Percentiles rank a stretch among this genome's conserved stretches.
phyloP scores from a whole-genome alignment of 1,284 basidiomycete species.

The Filobasidium uniguttulatum region DNA sequence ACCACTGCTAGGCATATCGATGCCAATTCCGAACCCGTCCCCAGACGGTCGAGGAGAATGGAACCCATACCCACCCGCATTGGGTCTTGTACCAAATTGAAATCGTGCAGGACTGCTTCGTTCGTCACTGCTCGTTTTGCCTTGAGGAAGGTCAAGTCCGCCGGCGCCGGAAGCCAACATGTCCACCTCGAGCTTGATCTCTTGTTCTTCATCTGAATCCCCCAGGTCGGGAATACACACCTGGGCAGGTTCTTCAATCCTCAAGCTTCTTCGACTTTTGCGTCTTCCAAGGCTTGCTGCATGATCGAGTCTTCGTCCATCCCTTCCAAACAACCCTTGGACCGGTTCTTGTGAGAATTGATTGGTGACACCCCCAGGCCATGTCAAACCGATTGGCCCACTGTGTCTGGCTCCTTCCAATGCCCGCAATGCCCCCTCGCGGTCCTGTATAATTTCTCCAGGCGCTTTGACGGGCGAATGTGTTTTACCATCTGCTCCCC shows the following conservation, averaged over 20 bases:
- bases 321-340: background rate
- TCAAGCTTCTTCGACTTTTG: background rate
- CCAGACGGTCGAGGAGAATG: no score
- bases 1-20: no score
- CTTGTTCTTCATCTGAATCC: background rate
- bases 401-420: background rate
- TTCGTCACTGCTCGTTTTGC: no score
- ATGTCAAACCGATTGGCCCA: background rate
- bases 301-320: background rate
- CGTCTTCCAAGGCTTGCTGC: background rate
- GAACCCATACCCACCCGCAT: no score
- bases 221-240: background rate
- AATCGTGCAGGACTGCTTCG: no score
- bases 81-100: no score
- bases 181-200: no score
- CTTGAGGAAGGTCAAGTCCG: no score
- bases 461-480: background rate
- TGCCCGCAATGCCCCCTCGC: background rate
- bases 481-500: no score
- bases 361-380: background rate
- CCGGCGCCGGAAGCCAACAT: no score
- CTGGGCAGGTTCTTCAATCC: background rate
- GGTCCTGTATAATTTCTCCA: background rate
- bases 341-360: no score
- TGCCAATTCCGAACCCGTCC: no score